Evolutionary conservation across 2,329 filamentous ascomycete species (phyloP).

Genomic region (Cordyceps fumosorosea): DNA sequence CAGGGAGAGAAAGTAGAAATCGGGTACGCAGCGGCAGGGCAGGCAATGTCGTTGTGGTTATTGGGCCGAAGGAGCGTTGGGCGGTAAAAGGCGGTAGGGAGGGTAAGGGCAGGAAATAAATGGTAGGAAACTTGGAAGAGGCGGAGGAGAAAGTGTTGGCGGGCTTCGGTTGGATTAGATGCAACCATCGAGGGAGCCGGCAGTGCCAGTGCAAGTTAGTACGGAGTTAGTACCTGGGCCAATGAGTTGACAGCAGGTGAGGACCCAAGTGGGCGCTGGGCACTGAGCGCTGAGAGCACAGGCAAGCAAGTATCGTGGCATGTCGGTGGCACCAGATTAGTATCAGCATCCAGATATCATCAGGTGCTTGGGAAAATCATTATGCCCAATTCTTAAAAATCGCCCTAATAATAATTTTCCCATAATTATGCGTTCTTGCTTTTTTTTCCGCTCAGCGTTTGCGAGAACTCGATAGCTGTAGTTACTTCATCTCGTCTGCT

Average conservation of each 20-base stretch:
- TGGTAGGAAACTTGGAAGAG: background rate
- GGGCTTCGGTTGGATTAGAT: background rate
- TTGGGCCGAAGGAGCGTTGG: slow-evolving; percentile 5
- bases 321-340: background rate
- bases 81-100: background rate
- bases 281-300: background rate
- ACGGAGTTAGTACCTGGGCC: too few relatives aligned
- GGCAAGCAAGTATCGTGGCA: background rate
- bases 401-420: too few relatives aligned
- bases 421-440: too few relatives aligned
- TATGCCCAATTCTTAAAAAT: too few relatives aligned
- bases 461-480: too few relatives aligned
- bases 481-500: too few relatives aligned
- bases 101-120: background rate
- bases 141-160: background rate
- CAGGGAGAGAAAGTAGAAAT: background rate
- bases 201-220: background rate
- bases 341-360: background rate
- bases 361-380: too few relatives aligned
- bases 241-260: background rate
- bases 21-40: background rate
- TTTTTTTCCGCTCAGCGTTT: too few relatives aligned
- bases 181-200: slow-evolving; percentile 4
- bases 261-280: background rate
- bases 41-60: background rate